phyloP scores from a whole-genome alignment of 345 rosid genomes.

The Syzygium aromaticum region DNA sequence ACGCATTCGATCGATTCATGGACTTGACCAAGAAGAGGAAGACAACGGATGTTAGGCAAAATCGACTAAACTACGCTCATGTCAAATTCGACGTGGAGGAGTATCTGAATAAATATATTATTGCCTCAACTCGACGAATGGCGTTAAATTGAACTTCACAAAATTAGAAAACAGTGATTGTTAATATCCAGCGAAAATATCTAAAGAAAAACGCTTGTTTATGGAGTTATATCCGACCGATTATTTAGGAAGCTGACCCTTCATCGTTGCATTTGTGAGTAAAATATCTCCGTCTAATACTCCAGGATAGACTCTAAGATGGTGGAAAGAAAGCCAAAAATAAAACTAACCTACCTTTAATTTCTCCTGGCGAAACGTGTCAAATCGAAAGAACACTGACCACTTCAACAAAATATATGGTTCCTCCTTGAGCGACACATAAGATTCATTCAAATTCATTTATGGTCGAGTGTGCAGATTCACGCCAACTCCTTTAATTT shows the following conservation, averaged over 20 bases:
- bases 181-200: not conserved
- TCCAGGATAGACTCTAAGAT: not conserved
- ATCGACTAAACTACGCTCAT: too few species aligned
- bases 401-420: not conserved
- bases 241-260: not conserved
- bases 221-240: not conserved
- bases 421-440: not conserved
- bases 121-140: too few species aligned
- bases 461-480: rapidly evolving
- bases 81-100: too few species aligned
- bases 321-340: not conserved
- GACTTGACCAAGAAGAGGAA: too few species aligned
- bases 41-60: too few species aligned
- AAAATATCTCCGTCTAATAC: not conserved
- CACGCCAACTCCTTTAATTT: not conserved
- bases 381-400: not conserved
- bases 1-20: too few species aligned
- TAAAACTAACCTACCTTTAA: not conserved
- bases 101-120: too few species aligned
- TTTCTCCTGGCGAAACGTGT: not conserved
- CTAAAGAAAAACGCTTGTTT: not conserved
- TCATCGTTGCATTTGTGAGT: not conserved
- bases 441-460: not conserved
- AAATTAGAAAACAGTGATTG: not conserved
- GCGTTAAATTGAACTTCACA: too few species aligned